These are phyloP conservation scores for Mortierella hygrophila DNA, from an alignment of 192 early-diverging fungal genomes.

Conservation along the genomic window DNA sequence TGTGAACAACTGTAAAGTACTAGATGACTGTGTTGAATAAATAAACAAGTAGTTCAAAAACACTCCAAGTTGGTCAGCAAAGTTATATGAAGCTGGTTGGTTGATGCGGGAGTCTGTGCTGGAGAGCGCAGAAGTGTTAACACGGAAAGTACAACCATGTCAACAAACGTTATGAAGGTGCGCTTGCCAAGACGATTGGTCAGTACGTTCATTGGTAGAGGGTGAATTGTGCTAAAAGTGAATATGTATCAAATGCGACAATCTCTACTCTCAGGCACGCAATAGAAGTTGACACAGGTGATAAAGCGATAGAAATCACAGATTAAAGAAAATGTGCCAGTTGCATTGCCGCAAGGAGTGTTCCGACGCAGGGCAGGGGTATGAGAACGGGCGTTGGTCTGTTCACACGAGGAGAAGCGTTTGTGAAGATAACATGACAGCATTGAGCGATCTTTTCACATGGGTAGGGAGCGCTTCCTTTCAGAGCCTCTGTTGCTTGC, in stretches of 20 bases:
- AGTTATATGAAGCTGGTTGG: too few relatives aligned
- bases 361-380: neutral
- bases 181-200: neutral
- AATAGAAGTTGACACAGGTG: neutral
- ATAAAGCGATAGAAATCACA: neutral
- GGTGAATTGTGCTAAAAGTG: neutral
- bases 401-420: neutral
- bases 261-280: neutral
- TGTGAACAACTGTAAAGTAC: too few relatives aligned
- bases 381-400: neutral
- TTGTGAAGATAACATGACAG: neutral
- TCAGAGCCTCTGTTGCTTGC: neutral
- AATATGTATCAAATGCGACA: too few relatives aligned
- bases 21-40: too few relatives aligned
- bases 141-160: too few relatives aligned
- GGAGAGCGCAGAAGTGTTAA: too few relatives aligned
- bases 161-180: neutral
- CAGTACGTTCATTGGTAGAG: neutral
- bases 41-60: too few relatives aligned
- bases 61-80: too few relatives aligned
- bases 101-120: neutral
- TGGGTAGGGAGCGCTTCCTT: neutral
- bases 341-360: neutral
- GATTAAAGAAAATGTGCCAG: neutral
- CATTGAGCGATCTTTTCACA: constrained; percentile 1